A percentile compares a stretch with the other conserved stretches of the same genome.
These are phyloP conservation scores for Termitomyces sp. DNA, from an alignment of 768 basidiomycete genomes.

Conservation along the genomic window DNA sequence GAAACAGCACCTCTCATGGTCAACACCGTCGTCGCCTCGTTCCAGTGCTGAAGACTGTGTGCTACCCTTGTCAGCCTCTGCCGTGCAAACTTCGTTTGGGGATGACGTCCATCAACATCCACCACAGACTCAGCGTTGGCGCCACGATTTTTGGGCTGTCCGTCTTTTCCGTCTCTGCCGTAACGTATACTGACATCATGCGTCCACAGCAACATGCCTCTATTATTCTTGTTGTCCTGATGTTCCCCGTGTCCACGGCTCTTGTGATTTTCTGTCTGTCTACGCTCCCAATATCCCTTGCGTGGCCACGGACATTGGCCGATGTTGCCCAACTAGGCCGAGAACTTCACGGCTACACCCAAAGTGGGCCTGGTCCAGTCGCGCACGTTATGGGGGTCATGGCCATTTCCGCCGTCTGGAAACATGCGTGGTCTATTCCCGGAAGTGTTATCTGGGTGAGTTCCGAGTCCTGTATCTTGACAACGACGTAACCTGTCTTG, in stretches of 20 bases:
- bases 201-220: constrained; percentile 12
- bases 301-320: constrained; percentile 71
- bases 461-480: constrained; percentile 14
- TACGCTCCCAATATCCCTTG: constrained; percentile 70
- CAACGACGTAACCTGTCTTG: background rate
- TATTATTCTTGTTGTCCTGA: constrained; percentile 35
- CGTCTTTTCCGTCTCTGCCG: constrained; percentile 12
- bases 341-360: constrained; percentile 75
- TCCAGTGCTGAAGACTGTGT: constrained; percentile 39
- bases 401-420: constrained; percentile 85
- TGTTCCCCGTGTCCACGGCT: constrained; percentile 64
- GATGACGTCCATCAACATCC: constrained; percentile 33
- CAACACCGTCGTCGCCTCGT: constrained; percentile 42
- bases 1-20: constrained; percentile 35
- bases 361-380: constrained; percentile 56
- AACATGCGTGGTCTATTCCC: constrained; percentile 96
- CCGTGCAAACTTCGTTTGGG: constrained; percentile 35
- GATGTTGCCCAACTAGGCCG: constrained; percentile 73
- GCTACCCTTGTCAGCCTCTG: constrained; percentile 49
- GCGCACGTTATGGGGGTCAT: constrained; percentile 81
- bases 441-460: constrained; percentile 89
- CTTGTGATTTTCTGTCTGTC: constrained; percentile 69
- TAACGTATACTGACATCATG: constrained; percentile 8
- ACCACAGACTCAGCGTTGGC: constrained; percentile 20
- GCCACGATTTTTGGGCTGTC: constrained; percentile 26